phyloP scores from a whole-genome alignment of 106 monocot species.

The Alisma plantagoaquatica region DNA sequence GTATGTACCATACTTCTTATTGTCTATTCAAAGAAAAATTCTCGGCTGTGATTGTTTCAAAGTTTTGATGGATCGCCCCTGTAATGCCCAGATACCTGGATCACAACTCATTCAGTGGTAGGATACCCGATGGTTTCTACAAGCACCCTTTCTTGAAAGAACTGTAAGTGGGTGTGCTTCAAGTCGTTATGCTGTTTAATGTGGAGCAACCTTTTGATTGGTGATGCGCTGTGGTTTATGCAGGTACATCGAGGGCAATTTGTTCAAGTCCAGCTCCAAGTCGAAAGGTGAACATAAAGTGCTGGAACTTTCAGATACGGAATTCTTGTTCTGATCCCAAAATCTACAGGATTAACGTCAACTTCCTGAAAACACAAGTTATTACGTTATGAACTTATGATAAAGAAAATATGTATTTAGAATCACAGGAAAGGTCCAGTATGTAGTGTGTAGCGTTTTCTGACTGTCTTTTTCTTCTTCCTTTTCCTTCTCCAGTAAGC shows the following conservation, averaged over 20 bases:
- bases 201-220: background rate
- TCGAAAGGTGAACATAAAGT: slow-evolving; percentile 81
- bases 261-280: slow-evolving; percentile 61
- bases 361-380: too few relatives aligned
- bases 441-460: too few relatives aligned
- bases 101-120: slow-evolving; percentile 76
- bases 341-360: too few relatives aligned
- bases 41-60: background rate
- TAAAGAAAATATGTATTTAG: too few relatives aligned
- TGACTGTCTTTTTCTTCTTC: too few relatives aligned
- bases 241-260: slow-evolving; percentile 91
- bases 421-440: too few relatives aligned
- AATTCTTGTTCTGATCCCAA: slow-evolving; percentile 68
- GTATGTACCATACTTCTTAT: slow-evolving; percentile 28
- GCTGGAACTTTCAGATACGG: slow-evolving; percentile 66
- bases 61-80: background rate
- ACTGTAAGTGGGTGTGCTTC: slow-evolving; percentile 34
- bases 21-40: background rate
- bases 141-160: slow-evolving; percentile 92
- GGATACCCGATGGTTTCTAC: slow-evolving; percentile 77
- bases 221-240: slow-evolving; percentile 31
- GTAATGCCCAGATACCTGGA: slow-evolving; percentile 63
- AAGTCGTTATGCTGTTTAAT: background rate
- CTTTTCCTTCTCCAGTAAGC: too few relatives aligned
- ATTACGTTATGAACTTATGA: too few relatives aligned